These are phyloP conservation scores for Zychaea mexicana DNA, from an alignment of 371 early-diverging fungal species.

Conservation along the genomic window DNA sequence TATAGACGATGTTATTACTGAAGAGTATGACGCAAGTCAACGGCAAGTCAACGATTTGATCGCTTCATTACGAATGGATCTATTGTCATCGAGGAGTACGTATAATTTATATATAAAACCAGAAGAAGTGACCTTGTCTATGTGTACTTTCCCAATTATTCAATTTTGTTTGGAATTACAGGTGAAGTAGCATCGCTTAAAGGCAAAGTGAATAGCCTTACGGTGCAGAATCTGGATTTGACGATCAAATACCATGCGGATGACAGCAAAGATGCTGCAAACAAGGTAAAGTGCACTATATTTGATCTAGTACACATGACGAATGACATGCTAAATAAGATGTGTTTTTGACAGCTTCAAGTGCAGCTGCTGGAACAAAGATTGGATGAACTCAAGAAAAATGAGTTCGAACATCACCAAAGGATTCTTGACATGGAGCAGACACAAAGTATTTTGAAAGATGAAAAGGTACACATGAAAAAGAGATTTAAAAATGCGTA, in stretches of 20 bases:
- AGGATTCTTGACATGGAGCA: neutral
- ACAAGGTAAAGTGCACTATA: neutral
- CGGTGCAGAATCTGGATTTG: neutral
- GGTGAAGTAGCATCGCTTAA: neutral
- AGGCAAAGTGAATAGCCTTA: neutral
- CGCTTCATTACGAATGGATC: neutral
- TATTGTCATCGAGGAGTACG: neutral
- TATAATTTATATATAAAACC: neutral
- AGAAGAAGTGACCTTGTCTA: neutral
- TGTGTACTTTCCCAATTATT: no score
- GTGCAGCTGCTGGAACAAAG: neutral
- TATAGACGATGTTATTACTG: neutral
- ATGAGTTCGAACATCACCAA: neutral
- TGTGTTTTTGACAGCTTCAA: neutral
- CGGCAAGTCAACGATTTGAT: constrained; percentile 3
- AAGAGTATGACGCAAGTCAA: neutral
- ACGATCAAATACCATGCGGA: neutral
- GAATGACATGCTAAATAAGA: no score
- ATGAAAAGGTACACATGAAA: neutral
- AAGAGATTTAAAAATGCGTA: neutral
- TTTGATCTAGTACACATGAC: no score
- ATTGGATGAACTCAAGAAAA: neutral
- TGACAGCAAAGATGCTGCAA: neutral
- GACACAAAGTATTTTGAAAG: neutral
- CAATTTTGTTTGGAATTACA: no score